Evolutionary conservation across 1,139 yeast species (phyloP).

Genomic region (Candida glucosophila): DNA sequence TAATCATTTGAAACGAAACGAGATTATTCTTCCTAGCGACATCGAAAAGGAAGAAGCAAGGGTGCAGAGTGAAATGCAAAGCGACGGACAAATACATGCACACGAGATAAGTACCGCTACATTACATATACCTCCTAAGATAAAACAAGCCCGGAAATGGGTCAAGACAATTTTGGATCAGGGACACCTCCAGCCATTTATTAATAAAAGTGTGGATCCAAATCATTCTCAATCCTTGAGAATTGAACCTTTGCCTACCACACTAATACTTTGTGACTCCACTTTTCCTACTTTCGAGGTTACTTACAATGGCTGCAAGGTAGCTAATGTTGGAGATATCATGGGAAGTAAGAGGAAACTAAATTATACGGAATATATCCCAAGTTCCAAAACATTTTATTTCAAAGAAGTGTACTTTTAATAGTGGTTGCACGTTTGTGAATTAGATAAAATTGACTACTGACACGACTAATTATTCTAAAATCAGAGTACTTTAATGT

Average conservation of each 20-base stretch:
- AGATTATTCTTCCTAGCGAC: slow-evolving; percentile 44
- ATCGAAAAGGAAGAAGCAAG: slow-evolving; percentile 21
- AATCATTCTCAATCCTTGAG: slow-evolving; percentile 62
- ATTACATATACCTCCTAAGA: slow-evolving; percentile 24
- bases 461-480: too few species aligned
- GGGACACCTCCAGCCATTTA: slow-evolving; percentile 79
- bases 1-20: slow-evolving; percentile 61
- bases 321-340: slow-evolving; percentile 62
- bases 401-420: slow-evolving; percentile 40
- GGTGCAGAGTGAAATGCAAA: slow-evolving; percentile 8
- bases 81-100: slow-evolving; percentile 7
- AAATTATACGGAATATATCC: slow-evolving; percentile 65
- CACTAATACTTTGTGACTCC: slow-evolving; percentile 57
- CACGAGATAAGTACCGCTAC: slow-evolving; percentile 11
- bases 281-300: slow-evolving; percentile 66
- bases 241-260: slow-evolving; percentile 70
- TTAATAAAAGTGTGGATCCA: slow-evolving; percentile 58
- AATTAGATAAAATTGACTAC: too few species aligned
- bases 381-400: slow-evolving; percentile 43
- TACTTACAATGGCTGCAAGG: slow-evolving; percentile 76
- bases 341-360: slow-evolving; percentile 38
- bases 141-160: slow-evolving; percentile 63
- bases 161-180: slow-evolving; percentile 81
- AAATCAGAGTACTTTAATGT: too few species aligned
- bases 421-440: too few species aligned